Evolutionary conservation across 352 stramenopile species (phyloP).

Genomic region (Phytopythium helicoides): DNA sequence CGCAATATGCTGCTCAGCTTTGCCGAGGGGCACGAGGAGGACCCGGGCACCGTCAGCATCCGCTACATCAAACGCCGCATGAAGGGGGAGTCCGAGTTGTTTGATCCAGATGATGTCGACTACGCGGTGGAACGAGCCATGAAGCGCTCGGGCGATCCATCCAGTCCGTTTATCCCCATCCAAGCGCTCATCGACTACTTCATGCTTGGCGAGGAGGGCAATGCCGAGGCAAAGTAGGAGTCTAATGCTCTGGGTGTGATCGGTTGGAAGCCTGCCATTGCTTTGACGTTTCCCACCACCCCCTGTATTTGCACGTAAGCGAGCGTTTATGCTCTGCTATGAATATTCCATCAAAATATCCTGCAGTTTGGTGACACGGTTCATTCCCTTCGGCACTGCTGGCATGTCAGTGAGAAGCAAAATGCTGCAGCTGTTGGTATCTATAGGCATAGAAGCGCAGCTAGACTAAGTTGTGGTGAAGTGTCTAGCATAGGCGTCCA

Average conservation of each 20-base stretch:
- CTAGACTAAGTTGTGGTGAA: not conserved
- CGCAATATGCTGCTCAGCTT: conserved; percentile 58
- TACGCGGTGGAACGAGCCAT: conserved; percentile 34
- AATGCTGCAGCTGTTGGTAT: no score
- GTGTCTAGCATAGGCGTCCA: conserved; percentile 18
- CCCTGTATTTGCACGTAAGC: not conserved
- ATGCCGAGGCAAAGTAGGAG: conserved; percentile 1
- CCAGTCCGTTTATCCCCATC: conserved; percentile 39
- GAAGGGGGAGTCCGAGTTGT: conserved; percentile 55
- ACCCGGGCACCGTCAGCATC: conserved; percentile 39
- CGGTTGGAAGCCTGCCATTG: not conserved
- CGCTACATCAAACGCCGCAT: conserved; percentile 57
- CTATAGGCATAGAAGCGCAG: no score
- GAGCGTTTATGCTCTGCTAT: no score
- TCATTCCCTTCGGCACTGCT: no score
- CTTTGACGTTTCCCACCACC: not conserved
- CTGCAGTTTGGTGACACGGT: no score
- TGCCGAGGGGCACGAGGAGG: conserved; percentile 57
- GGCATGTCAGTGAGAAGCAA: no score
- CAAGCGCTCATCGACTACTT: conserved; percentile 42
- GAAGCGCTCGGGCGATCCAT: conserved; percentile 24
- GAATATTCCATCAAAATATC: no score
- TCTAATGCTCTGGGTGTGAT: not conserved
- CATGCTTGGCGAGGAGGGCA: conserved; percentile 9
- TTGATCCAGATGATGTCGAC: conserved; percentile 45